Conservation (phyloP, 1,139 yeast species). For the Diutina scorzettiae region DNA sequence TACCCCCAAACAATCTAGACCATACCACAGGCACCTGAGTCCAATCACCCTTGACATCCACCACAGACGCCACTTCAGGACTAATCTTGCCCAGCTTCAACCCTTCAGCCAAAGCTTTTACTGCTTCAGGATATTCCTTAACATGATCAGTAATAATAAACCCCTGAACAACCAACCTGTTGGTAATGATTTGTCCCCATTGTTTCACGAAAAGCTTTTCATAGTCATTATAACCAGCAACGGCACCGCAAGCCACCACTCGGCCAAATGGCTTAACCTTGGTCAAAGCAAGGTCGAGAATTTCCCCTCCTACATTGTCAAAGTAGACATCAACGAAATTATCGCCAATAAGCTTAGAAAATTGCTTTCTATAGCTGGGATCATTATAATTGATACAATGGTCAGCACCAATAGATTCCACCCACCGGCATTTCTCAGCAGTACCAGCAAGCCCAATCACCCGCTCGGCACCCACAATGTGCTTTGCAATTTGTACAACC, state of each 20-base stretch:
- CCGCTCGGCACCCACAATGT: conserved; percentile 38
- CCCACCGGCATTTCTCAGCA: conserved; percentile 40
- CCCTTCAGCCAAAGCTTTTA: conserved; percentile 19
- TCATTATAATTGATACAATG: conserved; percentile 44
- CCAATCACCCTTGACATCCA: not conserved
- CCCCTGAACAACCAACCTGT: conserved; percentile 38
- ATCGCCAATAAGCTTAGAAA: conserved; percentile 27
- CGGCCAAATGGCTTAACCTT: conserved; percentile 30
- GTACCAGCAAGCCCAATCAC: conserved; percentile 61
- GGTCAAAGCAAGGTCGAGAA: conserved; percentile 35
- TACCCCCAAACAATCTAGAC: not conserved
- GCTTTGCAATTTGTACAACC: conserved; percentile 47
- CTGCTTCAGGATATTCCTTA: conserved; percentile 23
- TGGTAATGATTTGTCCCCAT: conserved; percentile 33
- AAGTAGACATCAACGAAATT: conserved; percentile 35
- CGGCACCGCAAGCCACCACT: conserved; percentile 51
- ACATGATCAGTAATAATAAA: conserved; percentile 30
- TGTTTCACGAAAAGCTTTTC: conserved; percentile 20
- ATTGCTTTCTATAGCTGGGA: conserved; percentile 28
- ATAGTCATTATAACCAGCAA: conserved; percentile 43
- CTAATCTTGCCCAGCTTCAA: conserved; percentile 31
- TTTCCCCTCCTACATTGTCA: conserved; percentile 57
- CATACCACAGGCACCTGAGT: not conserved
- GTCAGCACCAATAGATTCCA: conserved; percentile 46
- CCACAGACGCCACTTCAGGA: not conserved